phyloP scores from a whole-genome alignment of 2,329 filamentous ascomycete species.

The Hawksworthiomyces lignivorus region DNA sequence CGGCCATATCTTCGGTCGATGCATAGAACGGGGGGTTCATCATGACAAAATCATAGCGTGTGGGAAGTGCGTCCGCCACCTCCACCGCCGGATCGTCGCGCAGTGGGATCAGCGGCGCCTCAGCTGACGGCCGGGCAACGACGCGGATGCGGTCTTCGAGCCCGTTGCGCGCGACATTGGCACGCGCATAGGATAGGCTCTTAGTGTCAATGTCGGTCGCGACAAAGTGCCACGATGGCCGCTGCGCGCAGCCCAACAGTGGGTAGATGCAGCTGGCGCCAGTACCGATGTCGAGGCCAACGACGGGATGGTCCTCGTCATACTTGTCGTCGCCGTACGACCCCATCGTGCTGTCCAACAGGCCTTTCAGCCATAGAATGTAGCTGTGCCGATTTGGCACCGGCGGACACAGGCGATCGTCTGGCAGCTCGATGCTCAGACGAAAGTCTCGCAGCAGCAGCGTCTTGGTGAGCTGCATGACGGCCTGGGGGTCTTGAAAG shows the following conservation, averaged over 20 bases:
- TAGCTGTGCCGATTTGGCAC: conserved; percentile 79
- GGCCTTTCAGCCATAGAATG: conserved; percentile 75
- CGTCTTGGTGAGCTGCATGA: conserved; percentile 75
- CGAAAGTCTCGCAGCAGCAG: conserved; percentile 70
- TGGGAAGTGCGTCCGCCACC: not conserved
- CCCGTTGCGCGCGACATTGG: conserved; percentile 61
- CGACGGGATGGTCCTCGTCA: conserved; percentile 32
- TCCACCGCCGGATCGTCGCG: conserved; percentile 33
- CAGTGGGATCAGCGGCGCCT: conserved; percentile 54
- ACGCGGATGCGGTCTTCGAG: conserved; percentile 59
- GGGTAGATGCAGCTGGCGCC: conserved; percentile 91
- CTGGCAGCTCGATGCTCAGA: conserved; percentile 61
- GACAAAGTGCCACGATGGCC: conserved; percentile 62
- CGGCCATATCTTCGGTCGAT: conserved; percentile 60
- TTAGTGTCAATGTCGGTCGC: conserved; percentile 72
- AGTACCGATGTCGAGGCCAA: conserved; percentile 79
- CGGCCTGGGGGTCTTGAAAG: conserved; percentile 69
- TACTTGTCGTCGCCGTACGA: conserved; percentile 37
- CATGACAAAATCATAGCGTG: conserved; percentile 71
- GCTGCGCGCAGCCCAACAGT: conserved; percentile 63
- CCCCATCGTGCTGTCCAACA: conserved; percentile 61
- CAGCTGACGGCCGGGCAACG: conserved; percentile 38
- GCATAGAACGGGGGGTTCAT: conserved; percentile 92
- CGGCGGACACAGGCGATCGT: conserved; percentile 78
- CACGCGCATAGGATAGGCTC: conserved; percentile 56